Conservation (phyloP, 768 basidiomycete genomes). For the Tulasnella sp. region DNA sequence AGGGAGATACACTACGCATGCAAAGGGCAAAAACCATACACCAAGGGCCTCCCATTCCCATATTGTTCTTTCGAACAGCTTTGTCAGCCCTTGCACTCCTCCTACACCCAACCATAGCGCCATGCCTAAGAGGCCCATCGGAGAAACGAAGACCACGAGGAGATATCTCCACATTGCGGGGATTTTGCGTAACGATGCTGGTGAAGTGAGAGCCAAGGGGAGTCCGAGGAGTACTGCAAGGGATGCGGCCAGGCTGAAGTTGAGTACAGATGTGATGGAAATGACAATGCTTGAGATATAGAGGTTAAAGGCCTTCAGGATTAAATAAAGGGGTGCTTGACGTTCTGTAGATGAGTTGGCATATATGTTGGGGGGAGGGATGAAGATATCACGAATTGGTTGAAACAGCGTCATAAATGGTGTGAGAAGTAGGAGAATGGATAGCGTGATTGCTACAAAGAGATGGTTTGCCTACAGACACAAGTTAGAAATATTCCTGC, state of each 20-base stretch:
- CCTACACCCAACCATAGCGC: constrained; percentile 42
- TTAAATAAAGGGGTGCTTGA: constrained; percentile 28
- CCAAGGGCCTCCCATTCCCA: constrained; percentile 71
- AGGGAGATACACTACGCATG: constrained; percentile 67
- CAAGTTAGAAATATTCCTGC: not conserved
- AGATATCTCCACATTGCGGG: constrained; percentile 8
- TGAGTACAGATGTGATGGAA: constrained; percentile 74
- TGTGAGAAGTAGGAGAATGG: not conserved
- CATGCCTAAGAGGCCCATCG: constrained; percentile 26
- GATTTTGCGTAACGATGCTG: constrained; percentile 17
- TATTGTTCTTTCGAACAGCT: constrained; percentile 36
- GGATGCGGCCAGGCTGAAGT: constrained; percentile 75
- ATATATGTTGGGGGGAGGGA: constrained; percentile 16
- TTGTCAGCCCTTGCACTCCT: constrained; percentile 22
- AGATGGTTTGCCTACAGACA: not conserved
- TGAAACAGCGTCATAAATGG: not conserved
- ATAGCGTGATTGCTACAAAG: not conserved
- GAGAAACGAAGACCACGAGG: constrained; percentile 12
- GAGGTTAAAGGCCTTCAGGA: constrained; percentile 63
- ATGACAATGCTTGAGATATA: constrained; percentile 78
- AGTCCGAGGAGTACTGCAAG: constrained; percentile 52
- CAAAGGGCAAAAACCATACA: constrained; percentile 73
- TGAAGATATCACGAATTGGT: not conserved
- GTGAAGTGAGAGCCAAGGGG: constrained; percentile 37
- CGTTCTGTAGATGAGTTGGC: constrained; percentile 6